phyloP scores from a whole-genome alignment of 345 rosid genomes.

The Eucalyptus curtisii region DNA sequence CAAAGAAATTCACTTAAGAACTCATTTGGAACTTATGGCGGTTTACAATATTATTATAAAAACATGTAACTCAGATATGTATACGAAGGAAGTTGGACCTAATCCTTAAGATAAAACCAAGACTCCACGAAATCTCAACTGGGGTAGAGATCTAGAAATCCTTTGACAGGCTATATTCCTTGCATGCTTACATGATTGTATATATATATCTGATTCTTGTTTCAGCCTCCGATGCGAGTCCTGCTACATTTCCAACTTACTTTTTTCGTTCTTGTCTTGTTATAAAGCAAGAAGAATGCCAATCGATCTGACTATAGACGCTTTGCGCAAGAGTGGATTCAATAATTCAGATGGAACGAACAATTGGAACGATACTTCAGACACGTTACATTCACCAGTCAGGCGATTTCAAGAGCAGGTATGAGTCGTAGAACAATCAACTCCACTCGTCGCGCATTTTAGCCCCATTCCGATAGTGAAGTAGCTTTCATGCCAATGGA shows the following conservation, averaged over 20 bases:
- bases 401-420: neutral
- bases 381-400: neutral
- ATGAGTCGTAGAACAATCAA: neutral
- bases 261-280: neutral
- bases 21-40: neutral
- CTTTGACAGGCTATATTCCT: neutral
- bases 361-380: neutral
- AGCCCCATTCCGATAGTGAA: neutral
- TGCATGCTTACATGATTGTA: neutral
- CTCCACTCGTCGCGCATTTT: neutral
- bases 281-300: neutral
- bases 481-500: neutral
- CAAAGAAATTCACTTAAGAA: neutral
- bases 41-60: neutral
- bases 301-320: neutral
- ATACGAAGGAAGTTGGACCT: neutral
- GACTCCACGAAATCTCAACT: neutral
- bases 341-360: neutral
- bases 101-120: neutral
- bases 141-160: neutral
- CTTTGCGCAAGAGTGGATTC: neutral
- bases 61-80: neutral
- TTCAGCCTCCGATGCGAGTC: neutral
- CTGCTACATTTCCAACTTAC: neutral
- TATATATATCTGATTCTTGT: neutral